Base-by-base conservation (phyloP, 2,329 filamentous ascomycete species). In the Trichoderma citrinoviride region DNA sequence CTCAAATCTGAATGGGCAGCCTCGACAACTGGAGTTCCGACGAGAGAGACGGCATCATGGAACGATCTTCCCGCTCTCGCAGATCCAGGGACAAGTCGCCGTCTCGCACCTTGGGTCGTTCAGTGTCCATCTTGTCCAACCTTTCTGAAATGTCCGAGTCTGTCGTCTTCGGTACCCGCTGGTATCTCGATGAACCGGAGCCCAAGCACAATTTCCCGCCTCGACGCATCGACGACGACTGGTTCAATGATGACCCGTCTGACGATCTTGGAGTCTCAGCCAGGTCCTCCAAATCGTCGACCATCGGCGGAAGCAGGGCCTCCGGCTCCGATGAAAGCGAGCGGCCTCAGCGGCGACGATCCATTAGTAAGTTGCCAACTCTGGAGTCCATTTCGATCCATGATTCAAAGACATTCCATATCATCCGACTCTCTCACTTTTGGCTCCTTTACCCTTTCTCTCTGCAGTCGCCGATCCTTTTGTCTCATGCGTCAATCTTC, bases 61-160 rank as follows among this genome's bases (percentile, higher is more conserved):
- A 82, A 65, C 80, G 75, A 71, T 75, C 83, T 66, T 77, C 79
- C 52, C 79, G 81, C 68, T 82, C 82, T 14, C 79, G 85, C 72
- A 78, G 83, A 68, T 77, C 80, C 46, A 76, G 76, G 25, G 81
- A 80, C 68, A 74, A 82, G 40, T 75, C 80, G 62, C 77, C 79
- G 53, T 71, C 72, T 19, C 75, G 74, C 46, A 80, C 80, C 71
- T 73, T 79, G 23, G 75, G 76, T 56, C 79, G 79, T 63, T 78
- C 76, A 50, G 73, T 81, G 66, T 83, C 82, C 62, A 80, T 75
- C 70, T 81, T 81, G 14, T 82, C 82, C 46, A 80, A 82, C 50
- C 68, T 77, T n/a, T 81, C 79, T 23, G 74, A 53, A 23, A 54
- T 62, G 40, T 46, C 49, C 64, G 65, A 25, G 12, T 50, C 56